These are phyloP conservation scores for Trichoderma koningiopsis DNA, from an alignment of 2,329 filamentous ascomycete species.

Conservation along the genomic window DNA sequence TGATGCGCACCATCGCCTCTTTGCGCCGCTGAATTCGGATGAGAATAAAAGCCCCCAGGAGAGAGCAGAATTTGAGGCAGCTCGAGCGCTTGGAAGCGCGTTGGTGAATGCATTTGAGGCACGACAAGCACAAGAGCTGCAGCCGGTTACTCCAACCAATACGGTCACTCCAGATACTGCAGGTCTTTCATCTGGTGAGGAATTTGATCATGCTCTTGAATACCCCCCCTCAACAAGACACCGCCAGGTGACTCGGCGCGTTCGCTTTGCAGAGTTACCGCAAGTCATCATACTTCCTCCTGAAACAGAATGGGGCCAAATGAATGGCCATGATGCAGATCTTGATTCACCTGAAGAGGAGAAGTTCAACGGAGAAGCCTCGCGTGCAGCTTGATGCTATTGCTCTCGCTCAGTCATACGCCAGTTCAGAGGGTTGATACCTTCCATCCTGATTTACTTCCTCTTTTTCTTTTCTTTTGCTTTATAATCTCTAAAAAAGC, in stretches of 20 bases:
- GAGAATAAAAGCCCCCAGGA: neutral
- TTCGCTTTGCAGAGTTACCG: neutral
- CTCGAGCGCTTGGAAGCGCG: conserved; percentile 12
- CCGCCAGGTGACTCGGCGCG: neutral
- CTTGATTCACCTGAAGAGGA: neutral
- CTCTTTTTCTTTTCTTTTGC: neutral
- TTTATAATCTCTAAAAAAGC: neutral
- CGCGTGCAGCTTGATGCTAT: neutral
- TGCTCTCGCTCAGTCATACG: neutral
- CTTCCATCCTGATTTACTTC: neutral
- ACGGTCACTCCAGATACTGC: neutral
- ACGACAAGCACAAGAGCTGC: neutral
- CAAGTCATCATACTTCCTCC: neutral
- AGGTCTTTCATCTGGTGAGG: neutral
- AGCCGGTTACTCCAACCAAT: neutral
- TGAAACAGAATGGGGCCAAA: neutral
- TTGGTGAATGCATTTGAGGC: neutral
- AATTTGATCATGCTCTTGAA: neutral
- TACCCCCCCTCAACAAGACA: neutral
- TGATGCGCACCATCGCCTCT: neutral
- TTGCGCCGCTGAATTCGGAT: neutral
- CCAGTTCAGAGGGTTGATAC: neutral
- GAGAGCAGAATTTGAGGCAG: conserved; percentile 3
- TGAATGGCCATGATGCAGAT: neutral
- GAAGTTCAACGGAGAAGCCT: neutral